phyloP scores from a whole-genome alignment of 2,329 filamentous ascomycete genomes.

The Aspergillus uvarum region DNA sequence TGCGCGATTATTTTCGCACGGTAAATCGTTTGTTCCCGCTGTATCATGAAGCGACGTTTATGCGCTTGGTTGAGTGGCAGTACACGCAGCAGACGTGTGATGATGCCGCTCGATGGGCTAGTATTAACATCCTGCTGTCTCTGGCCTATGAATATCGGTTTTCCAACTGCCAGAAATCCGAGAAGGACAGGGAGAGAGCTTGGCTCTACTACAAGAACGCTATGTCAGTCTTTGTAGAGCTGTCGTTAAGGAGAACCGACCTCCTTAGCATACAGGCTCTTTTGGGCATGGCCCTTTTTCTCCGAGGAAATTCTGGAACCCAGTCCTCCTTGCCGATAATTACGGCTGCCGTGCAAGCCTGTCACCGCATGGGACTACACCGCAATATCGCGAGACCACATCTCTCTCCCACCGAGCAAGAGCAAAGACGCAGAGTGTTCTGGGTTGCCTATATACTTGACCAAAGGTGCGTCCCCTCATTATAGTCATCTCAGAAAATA shows the following conservation, averaged over 20 bases:
- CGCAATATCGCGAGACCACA: conserved; percentile 86
- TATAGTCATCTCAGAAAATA: neutral
- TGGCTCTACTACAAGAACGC: conserved; percentile 96
- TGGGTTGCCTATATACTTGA: conserved; percentile 72
- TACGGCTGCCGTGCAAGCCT: conserved; percentile 80
- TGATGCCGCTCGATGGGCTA: conserved; percentile 95
- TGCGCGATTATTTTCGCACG: conserved; percentile 91
- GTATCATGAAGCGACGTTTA: conserved; percentile 93
- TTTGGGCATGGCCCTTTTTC: conserved; percentile 85
- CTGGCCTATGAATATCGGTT: conserved; percentile 86
- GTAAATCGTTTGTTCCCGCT: conserved; percentile 97
- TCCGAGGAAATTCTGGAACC: conserved; percentile 91
- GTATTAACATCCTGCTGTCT: conserved; percentile 83
- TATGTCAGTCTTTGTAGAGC: conserved; percentile 82
- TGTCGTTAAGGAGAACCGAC: conserved; percentile 91
- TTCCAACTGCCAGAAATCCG: conserved; percentile 83
- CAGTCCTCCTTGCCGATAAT: conserved; percentile 87
- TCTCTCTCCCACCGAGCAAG: conserved; percentile 82
- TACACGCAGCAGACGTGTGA: conserved; percentile 89
- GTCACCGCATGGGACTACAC: conserved; percentile 90
- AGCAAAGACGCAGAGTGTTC: conserved; percentile 76
- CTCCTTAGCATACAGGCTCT: conserved; percentile 88
- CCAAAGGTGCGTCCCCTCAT: conserved; percentile 54
- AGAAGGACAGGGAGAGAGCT: conserved; percentile 85
- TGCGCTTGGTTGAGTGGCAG: conserved; percentile 90